Conservation (phyloP, 192 early-diverging fungal genomes). For the Powellomyces hirtus region DNA sequence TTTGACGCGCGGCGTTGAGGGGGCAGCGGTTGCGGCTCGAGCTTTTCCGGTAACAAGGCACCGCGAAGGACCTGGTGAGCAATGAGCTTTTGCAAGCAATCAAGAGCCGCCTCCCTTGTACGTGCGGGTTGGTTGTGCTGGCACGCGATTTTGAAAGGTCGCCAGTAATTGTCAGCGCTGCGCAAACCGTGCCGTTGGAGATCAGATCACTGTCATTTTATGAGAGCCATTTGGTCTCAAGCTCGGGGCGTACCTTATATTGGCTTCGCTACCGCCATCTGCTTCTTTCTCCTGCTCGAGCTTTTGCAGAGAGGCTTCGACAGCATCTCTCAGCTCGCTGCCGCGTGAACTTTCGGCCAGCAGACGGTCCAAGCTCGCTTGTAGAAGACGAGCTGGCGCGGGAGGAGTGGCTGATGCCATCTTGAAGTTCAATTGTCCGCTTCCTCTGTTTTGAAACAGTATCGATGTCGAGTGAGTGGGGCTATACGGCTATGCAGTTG, state of each 20-base stretch:
- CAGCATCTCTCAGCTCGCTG: slow-evolving; percentile 27
- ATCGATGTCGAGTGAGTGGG: no score
- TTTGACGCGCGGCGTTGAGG: not conserved
- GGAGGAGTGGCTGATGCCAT: no score
- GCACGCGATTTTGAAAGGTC: slow-evolving; percentile 41
- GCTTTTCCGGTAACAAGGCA: slow-evolving; percentile 4
- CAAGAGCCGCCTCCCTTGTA: slow-evolving; percentile 49
- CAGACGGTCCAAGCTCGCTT: slow-evolving; percentile 19
- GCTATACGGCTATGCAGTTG: no score
- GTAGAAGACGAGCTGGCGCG: slow-evolving; percentile 1
- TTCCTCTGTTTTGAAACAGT: no score
- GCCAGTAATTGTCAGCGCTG: slow-evolving; percentile 55
- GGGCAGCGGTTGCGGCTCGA: slow-evolving; percentile 8
- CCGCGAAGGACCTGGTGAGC: slow-evolving; percentile 47
- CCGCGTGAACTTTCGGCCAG: slow-evolving; percentile 6
- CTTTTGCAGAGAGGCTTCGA: slow-evolving; percentile 12
- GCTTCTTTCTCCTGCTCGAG: slow-evolving; percentile 12
- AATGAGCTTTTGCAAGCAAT: slow-evolving; percentile 55
- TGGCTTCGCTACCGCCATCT: not conserved
- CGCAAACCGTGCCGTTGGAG: no score
- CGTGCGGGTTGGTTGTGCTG: slow-evolving; percentile 25
- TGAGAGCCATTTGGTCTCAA: no score
- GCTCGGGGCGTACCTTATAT: no score
- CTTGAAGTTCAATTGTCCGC: no score
- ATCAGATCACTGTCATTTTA: no score